Evolutionary conservation across 441 rosid species (phyloP), one percentile per base, ranked within the genome.

Genomic region (Capsella rubella): DNA sequence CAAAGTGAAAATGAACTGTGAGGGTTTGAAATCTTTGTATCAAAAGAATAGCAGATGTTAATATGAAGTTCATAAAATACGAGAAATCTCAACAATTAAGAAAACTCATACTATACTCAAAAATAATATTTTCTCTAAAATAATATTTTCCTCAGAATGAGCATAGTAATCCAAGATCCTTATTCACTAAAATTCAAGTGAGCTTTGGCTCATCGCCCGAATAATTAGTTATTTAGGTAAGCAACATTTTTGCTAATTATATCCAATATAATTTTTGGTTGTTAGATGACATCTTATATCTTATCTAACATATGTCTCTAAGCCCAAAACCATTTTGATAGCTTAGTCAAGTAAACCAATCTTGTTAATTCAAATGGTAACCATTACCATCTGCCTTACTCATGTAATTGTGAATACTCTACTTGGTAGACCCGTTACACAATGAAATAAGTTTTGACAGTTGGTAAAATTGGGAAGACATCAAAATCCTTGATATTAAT

Each of bases 261-360:
- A 31, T 31, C 32, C 32, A 31, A 4, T 4, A 31, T 31, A 31
- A 31, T 31, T 31, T 1, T 31, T 31, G 6, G 6, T 4, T 31
- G 6, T 31, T 56, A 16, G 10, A 31, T 18, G 35, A 18, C 34
- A 56, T 69, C 55, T 55, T 69, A 56, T 56, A 7, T 56, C 32
- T 16, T 3, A 45, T 56, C 35, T 32, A 69, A 31, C 11, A 8
- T 18, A 56, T 56, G 31, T 7, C 15, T 45, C 55, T 43, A 31
- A 56, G 25, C 25, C 45, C 45, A 69, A 31, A 31, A 69, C 45
- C 7, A 1, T 31, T 56, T 56, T 43, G 64, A 69, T 45, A 56
- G 0, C 15, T 0, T 32, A 69, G 31, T 56, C 73, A 68, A 69
- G 28, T 29, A 63, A 28, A 63, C 15, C 15, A 29, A 28, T 45